Base-by-base conservation (phyloP, 2,329 filamentous ascomycete species). In the Teratosphaeria zuluensis region DNA sequence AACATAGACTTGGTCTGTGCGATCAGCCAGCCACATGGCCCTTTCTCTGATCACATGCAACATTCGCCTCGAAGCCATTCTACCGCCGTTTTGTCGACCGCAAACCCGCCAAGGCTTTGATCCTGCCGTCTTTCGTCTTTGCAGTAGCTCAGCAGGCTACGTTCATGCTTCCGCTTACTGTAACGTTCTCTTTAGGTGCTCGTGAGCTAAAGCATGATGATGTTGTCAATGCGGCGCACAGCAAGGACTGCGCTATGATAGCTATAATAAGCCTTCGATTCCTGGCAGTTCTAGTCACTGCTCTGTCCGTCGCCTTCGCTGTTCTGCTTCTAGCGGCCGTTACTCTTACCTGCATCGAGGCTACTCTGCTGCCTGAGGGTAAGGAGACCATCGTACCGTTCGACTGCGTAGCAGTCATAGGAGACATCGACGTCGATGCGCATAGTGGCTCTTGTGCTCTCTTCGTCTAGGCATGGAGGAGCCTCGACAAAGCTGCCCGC, bases 331-430 rank as follows among this genome's bases (percentile, higher is more conserved):
- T 92, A 19, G 83, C 89, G 42, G 81, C 83, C 60, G 88, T 92
- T 33, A 83, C 89, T 24, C 83, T 95, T 60, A 80, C 88, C 64
- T 90, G 92, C 63, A 85, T 96, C 38, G 90, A 95, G 72, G 91
- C 92, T 6, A 92, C 89, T 55, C 84, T 96, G 66, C 84, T 97
- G 2, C 84, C 90, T 0, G 86, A 90, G 60, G 85, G 89, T 19
- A 82, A 91, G 64, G 87, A 95, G 75, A 85, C 89, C 31, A 88
- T 96, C 63, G 86, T 97, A 35, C 87, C 90, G 35, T 96, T 97
- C 68, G 92, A 97, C 78, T 88, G 91, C 64, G 87, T 86, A 32
- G 87, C 85, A 70, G 83, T 92, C 32, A 83, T 87, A 63, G 68
- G 66, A 38, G 85, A 89, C n/a, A 82, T 83, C 60, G 80, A 90